Conservation (phyloP, 352 stramenopile genomes). For the Globisporangium acanthophoron region DNA sequence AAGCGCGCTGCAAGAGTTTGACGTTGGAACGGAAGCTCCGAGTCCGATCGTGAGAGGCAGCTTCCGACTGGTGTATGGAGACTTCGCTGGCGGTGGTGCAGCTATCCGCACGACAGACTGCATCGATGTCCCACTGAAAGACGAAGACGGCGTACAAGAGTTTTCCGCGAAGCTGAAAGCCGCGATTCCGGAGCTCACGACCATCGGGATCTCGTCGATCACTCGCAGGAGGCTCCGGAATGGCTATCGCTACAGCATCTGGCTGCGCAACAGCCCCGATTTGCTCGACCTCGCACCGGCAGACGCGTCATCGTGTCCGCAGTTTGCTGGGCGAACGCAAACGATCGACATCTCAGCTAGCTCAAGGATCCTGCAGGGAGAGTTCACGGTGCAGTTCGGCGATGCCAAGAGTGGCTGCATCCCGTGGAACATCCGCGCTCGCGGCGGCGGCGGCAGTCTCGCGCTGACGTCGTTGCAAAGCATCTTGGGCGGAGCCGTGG, state of each 20-base stretch:
- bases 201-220: conserved; percentile 43
- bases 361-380: conserved; percentile 38
- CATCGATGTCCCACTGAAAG: conserved; percentile 32
- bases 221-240: conserved; percentile 19
- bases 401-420: conserved; percentile 36
- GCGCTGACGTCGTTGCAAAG: conserved; percentile 29
- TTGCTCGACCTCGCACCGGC: conserved; percentile 45
- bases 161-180: conserved; percentile 27
- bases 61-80: conserved; percentile 56
- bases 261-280: conserved; percentile 45
- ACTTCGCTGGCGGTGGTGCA: conserved; percentile 26
- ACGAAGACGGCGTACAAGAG: conserved; percentile 41
- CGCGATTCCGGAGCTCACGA: conserved; percentile 37
- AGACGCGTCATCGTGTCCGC: conserved; percentile 26
- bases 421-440: conserved; percentile 35
- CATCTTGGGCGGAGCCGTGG: conserved; percentile 25
- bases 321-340: conserved; percentile 37
- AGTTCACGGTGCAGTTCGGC: conserved; percentile 33
- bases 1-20: conserved; percentile 46
- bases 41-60: conserved; percentile 35
- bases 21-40: conserved; percentile 43
- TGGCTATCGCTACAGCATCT: conserved; percentile 48
- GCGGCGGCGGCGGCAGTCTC: conserved; percentile 8
- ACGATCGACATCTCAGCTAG: conserved; percentile 54
- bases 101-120: conserved; percentile 41